Base-by-base conservation (phyloP, 768 basidiomycete genomes). In the Suillus variegatus region DNA sequence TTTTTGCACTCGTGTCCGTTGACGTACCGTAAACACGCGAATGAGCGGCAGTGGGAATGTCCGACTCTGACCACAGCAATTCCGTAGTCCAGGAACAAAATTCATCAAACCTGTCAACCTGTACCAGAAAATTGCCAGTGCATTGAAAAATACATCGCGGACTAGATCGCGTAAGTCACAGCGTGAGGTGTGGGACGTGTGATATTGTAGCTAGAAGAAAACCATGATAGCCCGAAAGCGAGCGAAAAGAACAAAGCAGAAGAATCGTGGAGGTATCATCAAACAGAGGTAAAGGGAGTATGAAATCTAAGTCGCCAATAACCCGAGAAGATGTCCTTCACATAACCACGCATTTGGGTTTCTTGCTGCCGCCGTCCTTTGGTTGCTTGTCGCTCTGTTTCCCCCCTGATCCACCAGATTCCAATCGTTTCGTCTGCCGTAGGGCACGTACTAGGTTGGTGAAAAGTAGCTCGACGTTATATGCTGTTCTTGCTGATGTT, bases 401-500 rank as follows among this genome's bases (percentile, higher is more conserved):
- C 81, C 78, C 63, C 79, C 82, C 68, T 44, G 69, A 58, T 77
- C 76, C 72, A 82, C 87, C 83, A 78, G 82, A 76, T 75, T 87
- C 82, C 68, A 73, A 63, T 68, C 78, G 77, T 78, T 84, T 84
- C 74, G 88, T 91, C 71, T 86, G 82, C 81, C 93, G 91, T 75
- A 95, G 82, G 56, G 86, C 85, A 66, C 93, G 90, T 64, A 99
- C 94, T 66, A 97, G 86, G 69, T 85, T 90, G 73, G 86, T 93
- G 79, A 98, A 99, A 38, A 97, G 88, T 16, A 85, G 84, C 73
- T 98, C 95, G 65, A 99, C 93, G 74, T 98, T 97, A 73, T 89
- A 84, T 57, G 95, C 89, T 44, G 94, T 95, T 83, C 97, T 97
- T 44, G 97, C 97, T n/a, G 91, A 93, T 40, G 97, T 95, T 77